Evolutionary conservation across 2,329 filamentous ascomycete genomes (phyloP).

Genomic region (Ceratocystis diversiconidia): DNA sequence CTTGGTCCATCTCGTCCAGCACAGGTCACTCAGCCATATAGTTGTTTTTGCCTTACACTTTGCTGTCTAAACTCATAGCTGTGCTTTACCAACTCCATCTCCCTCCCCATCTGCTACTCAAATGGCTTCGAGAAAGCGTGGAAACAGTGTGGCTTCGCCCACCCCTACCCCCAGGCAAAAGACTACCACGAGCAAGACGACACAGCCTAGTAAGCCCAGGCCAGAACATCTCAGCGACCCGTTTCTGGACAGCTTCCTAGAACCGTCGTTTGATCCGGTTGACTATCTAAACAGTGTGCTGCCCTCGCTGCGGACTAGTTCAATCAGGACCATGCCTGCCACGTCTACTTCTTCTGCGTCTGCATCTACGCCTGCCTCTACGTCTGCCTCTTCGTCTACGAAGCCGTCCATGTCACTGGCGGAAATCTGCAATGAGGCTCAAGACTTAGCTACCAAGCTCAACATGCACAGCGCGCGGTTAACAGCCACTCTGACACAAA

Average conservation of each 20-base stretch:
- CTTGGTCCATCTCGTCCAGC: no score
- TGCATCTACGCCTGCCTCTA: not conserved
- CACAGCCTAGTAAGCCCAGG: constrained; percentile 30
- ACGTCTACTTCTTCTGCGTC: not conserved
- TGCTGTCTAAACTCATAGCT: not conserved
- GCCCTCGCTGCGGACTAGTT: constrained; percentile 42
- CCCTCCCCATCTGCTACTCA: not conserved
- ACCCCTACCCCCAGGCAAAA: constrained; percentile 14
- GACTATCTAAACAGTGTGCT: constrained; percentile 72
- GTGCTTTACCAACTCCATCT: not conserved
- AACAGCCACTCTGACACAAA: constrained; percentile 65
- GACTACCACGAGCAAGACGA: constrained; percentile 10
- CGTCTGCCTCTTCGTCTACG: not conserved
- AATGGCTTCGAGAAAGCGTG: constrained; percentile 16
- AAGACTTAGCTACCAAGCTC: constrained; percentile 72
- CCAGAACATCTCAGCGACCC: constrained; percentile 56
- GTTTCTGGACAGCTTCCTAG: constrained; percentile 60
- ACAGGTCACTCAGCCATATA: not conserved
- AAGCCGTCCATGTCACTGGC: constrained; percentile 41
- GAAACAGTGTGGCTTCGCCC: constrained; percentile 10
- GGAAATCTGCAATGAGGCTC: constrained; percentile 68
- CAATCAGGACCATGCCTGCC: not conserved
- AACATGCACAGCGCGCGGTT: constrained; percentile 77
- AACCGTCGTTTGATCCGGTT: constrained; percentile 64
- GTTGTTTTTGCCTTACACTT: not conserved